phyloP scores from a whole-genome alignment of 306 rosid genomes.

The Biancaea sappan region DNA sequence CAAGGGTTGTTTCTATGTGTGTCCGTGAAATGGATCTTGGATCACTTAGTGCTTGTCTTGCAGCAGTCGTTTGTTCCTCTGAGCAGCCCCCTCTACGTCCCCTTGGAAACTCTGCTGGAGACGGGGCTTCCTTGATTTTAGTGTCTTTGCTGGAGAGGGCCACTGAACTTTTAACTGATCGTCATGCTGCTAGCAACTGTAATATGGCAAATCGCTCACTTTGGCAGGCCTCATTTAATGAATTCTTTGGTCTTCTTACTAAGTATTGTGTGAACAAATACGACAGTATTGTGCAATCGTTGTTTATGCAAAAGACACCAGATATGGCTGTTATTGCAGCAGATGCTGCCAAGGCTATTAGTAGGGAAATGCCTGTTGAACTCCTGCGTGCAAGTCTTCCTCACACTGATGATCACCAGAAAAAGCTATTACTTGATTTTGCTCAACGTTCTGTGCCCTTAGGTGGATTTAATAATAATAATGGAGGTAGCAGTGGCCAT shows the following conservation, averaged over 20 bases:
- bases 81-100: conserved; percentile 97
- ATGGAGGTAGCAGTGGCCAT: conserved; percentile 55
- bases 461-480: conserved; percentile 53
- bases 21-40: conserved; percentile 81
- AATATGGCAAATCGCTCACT: conserved; percentile 66
- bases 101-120: conserved; percentile 85
- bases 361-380: conserved; percentile 94
- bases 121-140: conserved; percentile 83
- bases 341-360: conserved; percentile 74
- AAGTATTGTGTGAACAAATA: conserved; percentile 86
- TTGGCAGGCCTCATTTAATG: conserved; percentile 97
- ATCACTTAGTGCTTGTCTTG: conserved; percentile 93
- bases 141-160: conserved; percentile 91
- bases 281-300: conserved; percentile 70
- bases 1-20: conserved; percentile 68
- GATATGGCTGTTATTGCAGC: conserved; percentile 54
- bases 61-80: conserved; percentile 85
- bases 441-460: conserved; percentile 85
- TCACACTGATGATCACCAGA: conserved; percentile 86
- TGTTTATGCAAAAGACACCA: conserved; percentile 55
- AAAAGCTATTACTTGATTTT: conserved; percentile 65
- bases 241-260: conserved; percentile 74
- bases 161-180: conserved; percentile 82
- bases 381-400: conserved; percentile 93
- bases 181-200: conserved; percentile 72